phyloP scores from a whole-genome alignment of 2,329 filamentous ascomycete genomes.

The Colletotrichum tabaci region DNA sequence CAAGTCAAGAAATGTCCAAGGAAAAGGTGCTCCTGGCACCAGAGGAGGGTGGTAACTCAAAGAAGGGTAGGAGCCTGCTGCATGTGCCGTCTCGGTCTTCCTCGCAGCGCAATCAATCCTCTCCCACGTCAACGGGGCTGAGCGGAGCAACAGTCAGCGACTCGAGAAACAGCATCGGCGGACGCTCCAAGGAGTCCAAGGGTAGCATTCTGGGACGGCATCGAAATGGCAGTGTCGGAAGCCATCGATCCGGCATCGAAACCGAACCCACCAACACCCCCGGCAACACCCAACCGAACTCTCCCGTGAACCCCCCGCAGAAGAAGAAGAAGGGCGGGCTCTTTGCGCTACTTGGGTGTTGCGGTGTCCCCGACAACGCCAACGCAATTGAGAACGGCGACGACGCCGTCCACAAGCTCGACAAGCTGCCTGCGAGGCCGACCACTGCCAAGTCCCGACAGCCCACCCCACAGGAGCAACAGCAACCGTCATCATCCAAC shows the following conservation, averaged over 20 bases:
- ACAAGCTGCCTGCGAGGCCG: conserved; percentile 69
- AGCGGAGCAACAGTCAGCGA: conserved; percentile 73
- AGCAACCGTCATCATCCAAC: conserved; percentile 55
- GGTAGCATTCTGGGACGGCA: conserved; percentile 74
- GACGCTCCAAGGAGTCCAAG: conserved; percentile 76
- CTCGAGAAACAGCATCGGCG: conserved; percentile 73
- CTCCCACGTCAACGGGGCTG: conserved; percentile 71
- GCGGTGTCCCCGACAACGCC: conserved; percentile 73
- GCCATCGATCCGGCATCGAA: conserved; percentile 70
- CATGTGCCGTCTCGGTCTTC: conserved; percentile 75
- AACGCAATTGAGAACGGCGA: conserved; percentile 68
- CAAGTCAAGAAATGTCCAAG: conserved; percentile 59
- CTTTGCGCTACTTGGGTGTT: conserved; percentile 76
- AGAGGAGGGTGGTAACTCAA: conserved; percentile 60
- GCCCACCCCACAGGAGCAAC: conserved; percentile 66
- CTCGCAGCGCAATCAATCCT: conserved; percentile 72
- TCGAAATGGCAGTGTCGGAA: conserved; percentile 78
- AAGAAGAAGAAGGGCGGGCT: conserved; percentile 72
- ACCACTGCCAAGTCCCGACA: conserved; percentile 69
- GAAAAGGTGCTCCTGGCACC: conserved; percentile 58
- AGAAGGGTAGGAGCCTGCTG: conserved; percentile 68
- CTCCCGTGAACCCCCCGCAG: conserved; percentile 64
- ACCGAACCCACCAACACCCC: conserved; percentile 66
- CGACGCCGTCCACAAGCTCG: conserved; percentile 70
- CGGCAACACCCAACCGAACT: conserved; percentile 66